phyloP scores from a whole-genome alignment of 148 eudicot genomes.

The Nyssa sinensis region DNA sequence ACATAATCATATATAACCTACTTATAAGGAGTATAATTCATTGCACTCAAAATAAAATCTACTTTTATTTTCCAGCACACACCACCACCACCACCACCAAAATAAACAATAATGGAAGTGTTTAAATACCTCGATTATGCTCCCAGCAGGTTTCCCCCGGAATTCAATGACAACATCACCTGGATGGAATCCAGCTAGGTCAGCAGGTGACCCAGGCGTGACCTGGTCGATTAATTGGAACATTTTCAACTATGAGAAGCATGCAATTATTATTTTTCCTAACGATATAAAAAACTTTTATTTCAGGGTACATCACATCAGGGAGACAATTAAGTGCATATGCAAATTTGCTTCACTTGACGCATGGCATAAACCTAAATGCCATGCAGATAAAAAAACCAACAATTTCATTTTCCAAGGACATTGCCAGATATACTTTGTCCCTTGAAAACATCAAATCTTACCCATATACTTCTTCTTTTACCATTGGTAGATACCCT shows the following conservation, averaged over 20 bases:
- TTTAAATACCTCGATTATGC: constrained; percentile 17
- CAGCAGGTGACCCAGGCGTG: constrained; percentile 20
- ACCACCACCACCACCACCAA: background rate
- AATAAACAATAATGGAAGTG: background rate
- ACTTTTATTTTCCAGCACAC: too few relatives aligned
- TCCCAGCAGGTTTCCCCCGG: constrained; percentile 19
- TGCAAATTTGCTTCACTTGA: background rate
- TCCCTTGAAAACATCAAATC: background rate
- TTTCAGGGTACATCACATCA: too few relatives aligned
- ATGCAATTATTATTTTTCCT: background rate
- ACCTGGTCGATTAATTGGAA: constrained; percentile 4
- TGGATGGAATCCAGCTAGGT: constrained; percentile 18
- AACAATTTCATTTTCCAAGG: background rate
- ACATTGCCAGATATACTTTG: background rate
- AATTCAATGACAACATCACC: constrained; percentile 20
- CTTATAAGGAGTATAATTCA: background rate
- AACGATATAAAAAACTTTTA: too few relatives aligned
- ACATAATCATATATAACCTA: too few relatives aligned
- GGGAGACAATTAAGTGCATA: background rate
- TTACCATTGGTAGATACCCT: background rate
- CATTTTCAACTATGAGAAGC: constrained; percentile 2
- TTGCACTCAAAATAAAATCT: background rate
- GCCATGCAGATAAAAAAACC: background rate
- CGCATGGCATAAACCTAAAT: background rate
- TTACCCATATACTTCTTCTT: background rate